Conservation (phyloP, 2,329 filamentous ascomycete genomes). For the Pleochaeta shiraiana region DNA sequence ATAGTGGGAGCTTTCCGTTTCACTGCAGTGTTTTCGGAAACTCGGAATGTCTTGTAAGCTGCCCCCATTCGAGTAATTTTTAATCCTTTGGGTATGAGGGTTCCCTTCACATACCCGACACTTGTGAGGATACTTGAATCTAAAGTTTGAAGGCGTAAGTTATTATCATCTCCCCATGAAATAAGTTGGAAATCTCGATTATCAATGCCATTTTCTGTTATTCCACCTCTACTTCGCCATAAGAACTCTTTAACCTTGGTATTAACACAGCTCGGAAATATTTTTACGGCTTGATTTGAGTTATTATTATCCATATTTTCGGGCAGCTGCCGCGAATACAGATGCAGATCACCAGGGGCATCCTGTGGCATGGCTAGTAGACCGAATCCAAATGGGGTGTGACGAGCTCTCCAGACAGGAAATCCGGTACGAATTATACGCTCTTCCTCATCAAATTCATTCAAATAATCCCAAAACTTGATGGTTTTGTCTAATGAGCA, state of each 20-base stretch:
- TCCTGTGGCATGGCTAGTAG: slow-evolving; percentile 83
- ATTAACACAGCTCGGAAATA: slow-evolving; percentile 35
- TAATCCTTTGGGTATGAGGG: slow-evolving; percentile 37
- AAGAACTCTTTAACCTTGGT: slow-evolving; percentile 76
- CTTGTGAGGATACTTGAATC: slow-evolving; percentile 39
- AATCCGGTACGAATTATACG: slow-evolving; percentile 64
- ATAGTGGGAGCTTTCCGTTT: slow-evolving; percentile 39
- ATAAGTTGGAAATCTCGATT: slow-evolving; percentile 81
- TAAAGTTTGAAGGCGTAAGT: slow-evolving; percentile 57
- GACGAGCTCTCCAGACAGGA: slow-evolving; percentile 75
- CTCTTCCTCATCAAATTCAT: slow-evolving; percentile 40
- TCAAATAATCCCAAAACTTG: slow-evolving; percentile 73
- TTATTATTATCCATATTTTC: slow-evolving; percentile 25
- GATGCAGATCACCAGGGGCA: slow-evolving; percentile 61
- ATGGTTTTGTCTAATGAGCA: slow-evolving; percentile 85
- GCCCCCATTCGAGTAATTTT: slow-evolving; percentile 67
- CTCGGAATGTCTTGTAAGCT: slow-evolving; percentile 64
- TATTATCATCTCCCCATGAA: slow-evolving; percentile 76
- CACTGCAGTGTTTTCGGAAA: slow-evolving; percentile 36
- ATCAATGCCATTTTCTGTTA: slow-evolving; percentile 46
- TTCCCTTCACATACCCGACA: slow-evolving; percentile 54
- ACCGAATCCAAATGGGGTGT: slow-evolving; percentile 76
- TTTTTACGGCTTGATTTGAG: slow-evolving; percentile 27
- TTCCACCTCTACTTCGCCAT: slow-evolving; percentile 56
- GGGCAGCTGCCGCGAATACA: slow-evolving; percentile 45